Evolutionary conservation across 345 rosid genomes (phyloP).

Genomic region (Acer campestre): DNA sequence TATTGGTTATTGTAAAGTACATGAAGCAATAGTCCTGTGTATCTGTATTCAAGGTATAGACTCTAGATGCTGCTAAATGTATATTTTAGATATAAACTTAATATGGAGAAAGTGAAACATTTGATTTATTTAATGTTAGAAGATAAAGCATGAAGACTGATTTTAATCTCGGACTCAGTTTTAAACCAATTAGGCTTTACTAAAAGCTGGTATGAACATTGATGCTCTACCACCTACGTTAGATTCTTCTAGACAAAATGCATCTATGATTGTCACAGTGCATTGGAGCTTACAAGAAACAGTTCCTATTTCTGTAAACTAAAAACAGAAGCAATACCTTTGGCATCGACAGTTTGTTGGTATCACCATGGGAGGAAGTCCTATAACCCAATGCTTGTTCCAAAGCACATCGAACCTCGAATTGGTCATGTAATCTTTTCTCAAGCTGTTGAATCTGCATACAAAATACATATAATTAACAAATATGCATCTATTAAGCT

Average conservation of each 20-base stretch:
- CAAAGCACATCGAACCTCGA: conserved; percentile 67
- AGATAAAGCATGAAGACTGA: neutral
- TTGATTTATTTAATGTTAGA: neutral
- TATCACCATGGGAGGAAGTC: conserved; percentile 40
- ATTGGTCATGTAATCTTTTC: conserved; percentile 76
- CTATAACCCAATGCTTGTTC: conserved; percentile 85
- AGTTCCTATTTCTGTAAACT: conserved; percentile 4
- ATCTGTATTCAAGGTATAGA: neutral
- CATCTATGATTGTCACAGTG: neutral
- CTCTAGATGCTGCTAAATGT: neutral
- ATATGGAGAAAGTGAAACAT: neutral
- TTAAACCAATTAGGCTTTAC: neutral
- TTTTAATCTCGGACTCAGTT: neutral
- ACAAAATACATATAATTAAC: neutral
- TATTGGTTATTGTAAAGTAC: neutral
- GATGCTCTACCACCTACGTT: neutral
- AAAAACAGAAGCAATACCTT: conserved; percentile 50
- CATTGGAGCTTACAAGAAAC: neutral
- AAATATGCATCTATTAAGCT: neutral
- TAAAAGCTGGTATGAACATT: neutral
- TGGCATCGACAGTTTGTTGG: conserved; percentile 49
- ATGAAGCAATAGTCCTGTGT: neutral
- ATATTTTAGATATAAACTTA: neutral
- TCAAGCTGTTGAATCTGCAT: conserved; percentile 84
- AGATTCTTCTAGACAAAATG: neutral